Percentiles rank a stretch among this genome's conserved stretches.
These are phyloP conservation scores for Neurospora sp. DNA, from an alignment of 495 filamentous ascomycete species.

Conservation along the genomic window DNA sequence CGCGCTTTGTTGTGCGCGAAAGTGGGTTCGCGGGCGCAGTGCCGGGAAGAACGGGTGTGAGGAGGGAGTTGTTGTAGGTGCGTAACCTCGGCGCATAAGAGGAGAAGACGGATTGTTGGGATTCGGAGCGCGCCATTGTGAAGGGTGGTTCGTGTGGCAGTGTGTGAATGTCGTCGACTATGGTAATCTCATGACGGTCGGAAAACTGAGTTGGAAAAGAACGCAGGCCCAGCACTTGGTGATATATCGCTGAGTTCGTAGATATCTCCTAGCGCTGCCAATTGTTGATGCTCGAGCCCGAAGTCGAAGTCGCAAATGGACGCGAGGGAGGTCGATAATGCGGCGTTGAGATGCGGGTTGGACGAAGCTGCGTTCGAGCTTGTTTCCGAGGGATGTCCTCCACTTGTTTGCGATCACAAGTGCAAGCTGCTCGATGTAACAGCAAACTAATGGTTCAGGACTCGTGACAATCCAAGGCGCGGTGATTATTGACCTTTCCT, in stretches of 20 bases:
- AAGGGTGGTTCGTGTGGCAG: background rate
- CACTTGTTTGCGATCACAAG: background rate
- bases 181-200: conserved; percentile 6
- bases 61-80: conserved; percentile 83
- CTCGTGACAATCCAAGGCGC: background rate
- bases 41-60: conserved; percentile 75
- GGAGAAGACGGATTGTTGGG: conserved; percentile 76
- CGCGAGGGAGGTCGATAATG: background rate
- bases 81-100: conserved; percentile 88
- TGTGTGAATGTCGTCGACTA: conserved; percentile 1
- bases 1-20: conserved; percentile 87
- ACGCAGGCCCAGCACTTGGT: background rate
- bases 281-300: background rate
- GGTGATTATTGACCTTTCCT: too few species aligned
- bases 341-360: background rate
- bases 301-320: background rate
- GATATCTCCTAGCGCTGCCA: background rate
- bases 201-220: background rate
- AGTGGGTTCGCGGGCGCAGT: conserved; percentile 52
- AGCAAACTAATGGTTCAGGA: background rate
- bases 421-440: background rate
- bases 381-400: background rate
- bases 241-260: background rate
- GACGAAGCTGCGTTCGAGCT: background rate
- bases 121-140: conserved; percentile 32